These are phyloP conservation scores for Fusarium chaquense DNA, from an alignment of 2,329 filamentous ascomycete genomes.

Conservation along the genomic window DNA sequence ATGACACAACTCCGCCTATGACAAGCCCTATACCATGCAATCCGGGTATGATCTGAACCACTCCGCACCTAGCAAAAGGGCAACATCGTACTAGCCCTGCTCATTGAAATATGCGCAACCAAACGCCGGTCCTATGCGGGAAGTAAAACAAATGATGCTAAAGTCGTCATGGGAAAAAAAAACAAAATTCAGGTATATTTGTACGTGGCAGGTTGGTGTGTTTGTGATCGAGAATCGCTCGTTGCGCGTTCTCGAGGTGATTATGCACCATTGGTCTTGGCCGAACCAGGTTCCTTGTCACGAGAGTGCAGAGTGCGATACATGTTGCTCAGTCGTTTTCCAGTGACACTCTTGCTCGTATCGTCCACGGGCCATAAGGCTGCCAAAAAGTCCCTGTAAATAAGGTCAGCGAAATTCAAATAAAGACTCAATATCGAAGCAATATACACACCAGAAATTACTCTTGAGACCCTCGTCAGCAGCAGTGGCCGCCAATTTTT, in stretches of 20 bases:
- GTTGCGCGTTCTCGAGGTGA: constrained; percentile 5
- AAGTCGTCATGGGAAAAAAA: constrained; percentile 42
- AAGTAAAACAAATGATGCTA: constrained; percentile 41
- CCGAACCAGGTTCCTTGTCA: constrained; percentile 50
- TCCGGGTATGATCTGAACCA: constrained; percentile 47
- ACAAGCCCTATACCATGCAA: constrained; percentile 48
- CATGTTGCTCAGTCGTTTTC: constrained; percentile 59
- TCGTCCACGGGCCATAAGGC: constrained; percentile 61
- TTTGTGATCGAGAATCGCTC: neutral
- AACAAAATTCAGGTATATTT: constrained; percentile 40
- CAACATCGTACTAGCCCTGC: constrained; percentile 43
- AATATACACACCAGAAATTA: constrained; percentile 61
- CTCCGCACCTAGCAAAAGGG: constrained; percentile 34
- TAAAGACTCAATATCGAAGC: neutral
- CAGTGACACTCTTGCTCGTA: constrained; percentile 59
- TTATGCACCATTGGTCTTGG: constrained; percentile 52
- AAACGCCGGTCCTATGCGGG: constrained; percentile 49
- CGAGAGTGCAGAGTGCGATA: constrained; percentile 56
- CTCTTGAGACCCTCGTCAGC: constrained; percentile 59
- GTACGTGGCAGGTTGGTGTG: constrained; percentile 27
- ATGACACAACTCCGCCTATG: constrained; percentile 42
- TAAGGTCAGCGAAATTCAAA: constrained; percentile 34
- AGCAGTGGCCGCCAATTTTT: constrained; percentile 57
- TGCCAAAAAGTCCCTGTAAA: constrained; percentile 58
- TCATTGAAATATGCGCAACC: constrained; percentile 40